Conservation (phyloP, 2,329 filamentous ascomycete species). For the Pseudogymnoascus sp. region DNA sequence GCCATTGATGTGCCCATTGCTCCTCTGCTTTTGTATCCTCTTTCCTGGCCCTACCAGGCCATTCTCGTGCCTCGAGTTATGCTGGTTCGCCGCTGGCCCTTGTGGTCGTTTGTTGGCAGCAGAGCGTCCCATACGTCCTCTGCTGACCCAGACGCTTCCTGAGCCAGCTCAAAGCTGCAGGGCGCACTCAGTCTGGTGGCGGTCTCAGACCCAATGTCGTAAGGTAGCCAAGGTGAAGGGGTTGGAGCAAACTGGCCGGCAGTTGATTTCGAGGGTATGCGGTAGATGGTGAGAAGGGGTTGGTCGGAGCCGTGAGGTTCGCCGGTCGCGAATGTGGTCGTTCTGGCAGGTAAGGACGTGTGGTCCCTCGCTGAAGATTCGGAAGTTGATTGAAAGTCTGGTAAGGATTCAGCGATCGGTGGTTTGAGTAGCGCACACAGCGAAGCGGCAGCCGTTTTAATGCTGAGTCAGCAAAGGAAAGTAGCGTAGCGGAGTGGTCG, state of each 20-base stretch:
- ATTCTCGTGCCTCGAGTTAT: conserved; percentile 77
- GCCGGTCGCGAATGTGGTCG: not conserved
- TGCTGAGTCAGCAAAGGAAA: conserved; percentile 1
- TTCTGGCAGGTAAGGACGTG: not conserved
- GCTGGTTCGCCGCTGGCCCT: conserved; percentile 50
- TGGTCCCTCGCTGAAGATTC: conserved; percentile 3
- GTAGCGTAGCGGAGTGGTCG: conserved; percentile 2
- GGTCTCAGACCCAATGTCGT: conserved; percentile 8
- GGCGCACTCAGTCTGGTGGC: conserved; percentile 5
- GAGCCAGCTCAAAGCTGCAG: conserved; percentile 25
- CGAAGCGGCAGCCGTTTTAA: conserved; percentile 2
- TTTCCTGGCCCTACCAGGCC: conserved; percentile 73
- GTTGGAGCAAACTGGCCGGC: not conserved
- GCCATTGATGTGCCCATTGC: conserved; percentile 47
- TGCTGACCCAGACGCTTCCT: conserved; percentile 30
- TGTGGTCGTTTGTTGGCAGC: conserved; percentile 29
- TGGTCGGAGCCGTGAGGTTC: not conserved
- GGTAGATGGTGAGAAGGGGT: not conserved
- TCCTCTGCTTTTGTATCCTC: conserved; percentile 48
- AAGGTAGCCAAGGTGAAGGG: conserved; percentile 2
- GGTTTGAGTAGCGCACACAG: conserved; percentile 6
- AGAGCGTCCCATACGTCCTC: conserved; percentile 30
- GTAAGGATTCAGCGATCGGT: conserved; percentile 4
- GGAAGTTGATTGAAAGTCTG: conserved; percentile 1
- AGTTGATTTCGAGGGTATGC: not conserved